Percentiles rank a stretch among this genome's conserved stretches.
Conservation (phyloP, 1,284 basidiomycete genomes). For the Bjerkandera adusta region DNA sequence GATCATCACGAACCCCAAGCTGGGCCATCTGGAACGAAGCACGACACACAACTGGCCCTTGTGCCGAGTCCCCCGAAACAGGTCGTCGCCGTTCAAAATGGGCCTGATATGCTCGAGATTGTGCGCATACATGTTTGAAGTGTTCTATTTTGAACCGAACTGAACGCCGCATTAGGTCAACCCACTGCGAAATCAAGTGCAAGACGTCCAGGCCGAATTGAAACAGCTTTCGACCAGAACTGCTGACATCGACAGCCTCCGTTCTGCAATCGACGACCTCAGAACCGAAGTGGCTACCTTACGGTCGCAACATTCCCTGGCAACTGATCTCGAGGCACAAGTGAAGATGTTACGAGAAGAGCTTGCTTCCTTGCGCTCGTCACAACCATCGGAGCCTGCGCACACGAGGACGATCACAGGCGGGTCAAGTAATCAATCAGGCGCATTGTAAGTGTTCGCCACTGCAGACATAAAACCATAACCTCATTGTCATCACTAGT, state of each 20-base stretch:
- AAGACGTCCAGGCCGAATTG: conserved; percentile 32
- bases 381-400: neutral
- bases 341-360: conserved; percentile 21
- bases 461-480: neutral
- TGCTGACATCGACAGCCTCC: conserved; percentile 7
- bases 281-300: conserved; percentile 23
- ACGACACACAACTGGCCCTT: conserved; percentile 15
- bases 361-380: conserved; percentile 11
- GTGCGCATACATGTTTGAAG: neutral
- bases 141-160: conserved; percentile 26
- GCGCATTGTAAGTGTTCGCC: conserved; percentile 1
- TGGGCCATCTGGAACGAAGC: conserved; percentile 26
- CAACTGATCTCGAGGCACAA: conserved; percentile 21
- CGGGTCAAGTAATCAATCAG: neutral
- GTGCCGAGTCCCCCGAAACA: too few species aligned
- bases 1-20: conserved; percentile 21
- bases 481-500: neutral
- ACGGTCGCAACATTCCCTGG: conserved; percentile 18
- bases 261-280: conserved; percentile 7
- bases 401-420: conserved; percentile 1
- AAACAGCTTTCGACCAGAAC: conserved; percentile 27
- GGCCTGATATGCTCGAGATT: too few species aligned
- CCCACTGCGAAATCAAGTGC: conserved; percentile 32
- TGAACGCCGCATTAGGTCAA: neutral
- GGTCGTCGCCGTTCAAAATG: too few species aligned